These are phyloP conservation scores for Crucihimalaya himalaica DNA, from an alignment of 345 rosid species.

Conservation along the genomic window DNA sequence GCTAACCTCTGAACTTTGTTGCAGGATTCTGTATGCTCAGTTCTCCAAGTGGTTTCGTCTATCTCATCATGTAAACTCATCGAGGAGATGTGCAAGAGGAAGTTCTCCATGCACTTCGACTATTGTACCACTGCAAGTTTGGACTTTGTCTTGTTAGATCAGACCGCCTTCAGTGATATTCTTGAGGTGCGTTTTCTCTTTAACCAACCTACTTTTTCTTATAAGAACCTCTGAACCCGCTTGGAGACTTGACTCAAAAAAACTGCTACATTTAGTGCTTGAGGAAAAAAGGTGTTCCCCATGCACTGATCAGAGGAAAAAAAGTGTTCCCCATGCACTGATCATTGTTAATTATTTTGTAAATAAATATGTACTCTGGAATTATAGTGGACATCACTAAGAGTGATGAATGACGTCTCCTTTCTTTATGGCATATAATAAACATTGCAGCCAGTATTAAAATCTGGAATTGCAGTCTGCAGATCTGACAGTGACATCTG, in stretches of 20 bases:
- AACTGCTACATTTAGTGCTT: not conserved
- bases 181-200: slow-evolving; percentile 59
- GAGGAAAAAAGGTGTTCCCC: not conserved
- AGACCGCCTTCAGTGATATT: slow-evolving; percentile 64
- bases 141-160: slow-evolving; percentile 79
- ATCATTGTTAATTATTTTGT: not conserved
- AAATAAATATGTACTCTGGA: not conserved
- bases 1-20: slow-evolving; percentile 89
- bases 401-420: not conserved
- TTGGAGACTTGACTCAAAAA: not conserved
- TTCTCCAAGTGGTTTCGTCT: slow-evolving; percentile 75
- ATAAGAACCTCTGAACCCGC: not conserved
- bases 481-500: slow-evolving; percentile 90
- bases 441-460: not conserved
- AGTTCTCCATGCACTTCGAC: slow-evolving; percentile 86
- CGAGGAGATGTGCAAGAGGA: slow-evolving; percentile 86
- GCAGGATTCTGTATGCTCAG: slow-evolving; percentile 96
- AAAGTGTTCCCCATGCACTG: not conserved
- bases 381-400: not conserved
- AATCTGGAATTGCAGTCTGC: slow-evolving; percentile 67
- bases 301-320: slow-evolving; percentile 1
- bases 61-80: slow-evolving; percentile 88
- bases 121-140: slow-evolving; percentile 84
- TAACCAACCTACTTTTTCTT: not conserved
- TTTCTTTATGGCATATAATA: not conserved